Evolutionary conservation across 208 protist genomes (phyloP), one percentile per base, ranked within the genome.

Genomic region (Trypanosoma melophagium): DNA sequence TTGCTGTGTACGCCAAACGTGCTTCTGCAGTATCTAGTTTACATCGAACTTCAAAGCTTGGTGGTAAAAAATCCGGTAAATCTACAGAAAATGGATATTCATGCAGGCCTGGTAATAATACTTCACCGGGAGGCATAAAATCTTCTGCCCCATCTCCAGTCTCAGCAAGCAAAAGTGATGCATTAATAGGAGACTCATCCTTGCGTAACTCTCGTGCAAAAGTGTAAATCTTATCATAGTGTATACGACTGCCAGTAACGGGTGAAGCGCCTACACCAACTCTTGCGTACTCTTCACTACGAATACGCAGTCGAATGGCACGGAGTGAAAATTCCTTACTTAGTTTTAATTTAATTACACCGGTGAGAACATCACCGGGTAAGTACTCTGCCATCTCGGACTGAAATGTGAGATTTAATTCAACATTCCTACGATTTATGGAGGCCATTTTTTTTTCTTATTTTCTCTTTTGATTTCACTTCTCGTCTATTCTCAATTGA

Each of bases 161-260:
- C 2, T 45, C 47, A 12, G 22, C 0, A 44, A 64, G 25, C 13
- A 64, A 22, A 21, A 54, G 22, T 1, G 22, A 25, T 24, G 59
- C 2, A 22, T 0, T 12, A 4, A 42, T 28, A 7, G 19, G 7
- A 19, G 24, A 12, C 17, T 10, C 19, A 40, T 14, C 24, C 0
- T 25, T 40, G 19, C 4, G 17, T 25, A 31, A 40, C 9, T 45
- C 49, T 19, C 28, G 14, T 7, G 61, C 51, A 49, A 68, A 42
- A 14, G 53, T 49, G 52, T 68, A 60, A 41, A 68, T n/a, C 19
- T 59, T 58, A 28, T 68, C 62, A 35, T 68, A 68, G 52, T 68
- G 62, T 3, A 68, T 35, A 49, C 28, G 52, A 9, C 38, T 42
- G 42, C 38, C 21, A 0, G 22, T 17, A 41, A 35, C 22, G 1